Evolutionary conservation across 2,329 filamentous ascomycete species (phyloP), one percentile per base, ranked within the genome.

Genomic region (Ambrosiella xylebori): DNA sequence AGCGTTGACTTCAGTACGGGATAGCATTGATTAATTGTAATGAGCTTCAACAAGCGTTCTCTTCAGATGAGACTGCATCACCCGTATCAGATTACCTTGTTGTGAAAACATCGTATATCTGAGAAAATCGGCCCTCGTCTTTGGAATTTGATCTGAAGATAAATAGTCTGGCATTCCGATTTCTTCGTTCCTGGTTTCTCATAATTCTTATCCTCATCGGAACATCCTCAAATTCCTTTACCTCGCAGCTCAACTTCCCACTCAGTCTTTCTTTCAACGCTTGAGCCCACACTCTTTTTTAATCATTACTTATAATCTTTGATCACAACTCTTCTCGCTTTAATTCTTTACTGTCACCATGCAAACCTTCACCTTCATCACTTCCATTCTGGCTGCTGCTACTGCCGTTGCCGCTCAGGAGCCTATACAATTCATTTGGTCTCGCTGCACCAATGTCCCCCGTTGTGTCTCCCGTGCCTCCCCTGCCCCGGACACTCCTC

Each of bases 381-480:
- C 54, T 44, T 19, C 39, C 41, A 9, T 56, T 15, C 13, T 56
- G 40, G 54, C 41, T 36, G 40, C 54, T 17, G 41, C 41, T 41
- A 36, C 54, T 13, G 27, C 41, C 41, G 41, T 44, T n/a, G 44
- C 3, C 41, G 54, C 54, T 19, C 36, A 39, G 36, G 36, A 37
- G 40, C 15, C 40, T 15, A 7, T 49, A 12, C 11, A 3, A 3
- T 56, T 56, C 54, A 13, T 44, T 12, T 58, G 59, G 56, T 50
- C 45, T 12, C 52, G 35, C 11, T 56, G 56, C 53, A 61, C 38
- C 45, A 59, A 59, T 40, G 57, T 37, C 35, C 52, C 52, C n/a
- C 41, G 37, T 12, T 59, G 57, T 51, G 36, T 12, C 19, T 45
- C 15, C 41, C 54, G 44, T 27, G 12, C 13, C 7, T 45, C 40